Percentiles rank a stretch among this genome's conserved stretches.
phyloP scores from a whole-genome alignment of 345 rosid genomes.

The Lepidium sativum region DNA sequence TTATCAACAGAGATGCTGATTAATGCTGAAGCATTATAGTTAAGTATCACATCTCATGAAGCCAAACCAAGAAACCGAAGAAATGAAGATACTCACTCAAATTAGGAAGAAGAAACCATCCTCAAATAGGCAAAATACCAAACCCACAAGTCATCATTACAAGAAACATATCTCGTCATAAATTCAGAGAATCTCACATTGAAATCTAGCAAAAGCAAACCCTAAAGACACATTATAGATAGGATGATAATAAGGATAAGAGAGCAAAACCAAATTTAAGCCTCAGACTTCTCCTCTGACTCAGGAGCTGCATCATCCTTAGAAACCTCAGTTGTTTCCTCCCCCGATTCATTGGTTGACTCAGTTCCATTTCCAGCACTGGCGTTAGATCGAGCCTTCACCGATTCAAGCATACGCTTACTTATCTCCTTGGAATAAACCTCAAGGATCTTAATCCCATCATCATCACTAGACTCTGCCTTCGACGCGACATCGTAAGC shows the following conservation, averaged over 20 bases:
- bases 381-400: constrained; percentile 41
- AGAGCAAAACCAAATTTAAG: constrained; percentile 20
- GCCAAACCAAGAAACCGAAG: neutral
- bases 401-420: constrained; percentile 71
- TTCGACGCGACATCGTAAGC: constrained; percentile 53
- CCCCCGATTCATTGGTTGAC: neutral
- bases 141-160: constrained; percentile 31
- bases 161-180: constrained; percentile 30
- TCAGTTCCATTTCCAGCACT: neutral
- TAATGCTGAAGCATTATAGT: neutral
- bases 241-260: neutral
- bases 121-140: constrained; percentile 16
- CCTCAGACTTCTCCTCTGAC: constrained; percentile 30
- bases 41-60: neutral
- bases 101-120: constrained; percentile 11
- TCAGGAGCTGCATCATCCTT: constrained; percentile 27
- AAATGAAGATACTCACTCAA: neutral
- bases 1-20: neutral
- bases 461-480: constrained; percentile 46
- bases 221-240: constrained; percentile 10
- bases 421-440: constrained; percentile 86
- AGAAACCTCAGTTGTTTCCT: neutral
- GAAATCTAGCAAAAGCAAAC: constrained; percentile 18
- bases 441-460: constrained; percentile 84
- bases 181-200: no score